Evolutionary conservation across 2,329 filamentous ascomycete genomes (phyloP), one percentile per base, ranked within the genome.

Genomic region (Berkeleyomyces basicola): DNA sequence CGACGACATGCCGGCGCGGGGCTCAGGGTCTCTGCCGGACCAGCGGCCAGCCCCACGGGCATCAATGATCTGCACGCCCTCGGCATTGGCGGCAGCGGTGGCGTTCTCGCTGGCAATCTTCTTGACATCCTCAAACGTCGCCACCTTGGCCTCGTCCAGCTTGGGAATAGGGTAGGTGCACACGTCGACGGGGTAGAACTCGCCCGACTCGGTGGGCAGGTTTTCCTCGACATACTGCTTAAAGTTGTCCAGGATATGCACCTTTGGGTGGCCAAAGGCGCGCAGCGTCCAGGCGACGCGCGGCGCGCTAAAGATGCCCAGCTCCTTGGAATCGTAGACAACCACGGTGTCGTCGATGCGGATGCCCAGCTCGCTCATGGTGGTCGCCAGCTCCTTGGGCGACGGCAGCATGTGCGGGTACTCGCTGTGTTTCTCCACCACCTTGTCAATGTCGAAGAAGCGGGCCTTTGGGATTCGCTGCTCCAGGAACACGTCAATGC

Each of bases 391-490:
- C 60, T 83, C 80, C 69, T 88, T 84, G 44, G 88, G 79, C 6
- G 81, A 85, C 2, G 93, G 93, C 2, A 99, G 82, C 93, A 99
- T 99, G 73, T 99, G 93, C 6, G 93, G 92, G 72, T 96, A 97
- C 1, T 89, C 87, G 62, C 87, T 95, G 68, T 84, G 83, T 67
- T 85, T 84, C 74, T 99, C 91, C 70, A 93, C 90, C 71, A 96
- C 82, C 69, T 84, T 89, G 74, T 99, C 93, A 61, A 99, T 80
- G 73, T 99, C 91, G 73, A 99, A 99, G 81, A 97, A 99, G 40
- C 90, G 87, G 1, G 93, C 87, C 70, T 86, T 85, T 31, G 91
- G 92, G 66, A 99, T 93, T 69, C 90, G 88, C 71, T 85, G 82
- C 71, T 89, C 82, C 67, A 84, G 82, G 77, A 92, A 99, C 51